These are phyloP conservation scores for Hyaloscypha finlandica DNA, from an alignment of 495 filamentous ascomycete genomes.

Conservation along the genomic window DNA sequence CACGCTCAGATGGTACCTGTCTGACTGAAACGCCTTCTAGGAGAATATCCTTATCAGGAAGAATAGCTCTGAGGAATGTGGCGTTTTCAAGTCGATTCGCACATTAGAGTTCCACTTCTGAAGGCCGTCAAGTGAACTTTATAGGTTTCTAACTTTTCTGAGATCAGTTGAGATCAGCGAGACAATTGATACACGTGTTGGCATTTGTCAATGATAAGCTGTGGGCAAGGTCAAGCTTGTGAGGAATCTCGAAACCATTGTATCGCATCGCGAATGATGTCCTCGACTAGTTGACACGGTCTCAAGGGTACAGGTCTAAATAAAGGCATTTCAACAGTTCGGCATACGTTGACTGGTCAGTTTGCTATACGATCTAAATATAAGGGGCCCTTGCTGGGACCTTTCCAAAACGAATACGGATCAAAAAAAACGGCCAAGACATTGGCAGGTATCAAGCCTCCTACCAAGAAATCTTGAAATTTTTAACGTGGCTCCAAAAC, in stretches of 20 bases:
- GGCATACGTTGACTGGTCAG: background rate
- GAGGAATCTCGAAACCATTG: constrained; percentile 1
- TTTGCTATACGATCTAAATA: background rate
- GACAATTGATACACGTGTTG: background rate
- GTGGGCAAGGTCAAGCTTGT: background rate
- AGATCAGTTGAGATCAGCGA: constrained; percentile 7
- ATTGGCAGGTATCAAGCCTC: constrained; percentile 24
- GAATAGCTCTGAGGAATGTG: background rate
- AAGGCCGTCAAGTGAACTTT: background rate
- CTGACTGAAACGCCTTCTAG: background rate
- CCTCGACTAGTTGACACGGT: background rate
- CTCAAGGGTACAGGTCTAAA: background rate
- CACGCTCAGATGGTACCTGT: background rate
- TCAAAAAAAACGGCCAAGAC: constrained; percentile 3
- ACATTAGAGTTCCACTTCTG: background rate
- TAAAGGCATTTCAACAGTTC: background rate
- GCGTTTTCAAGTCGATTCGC: background rate
- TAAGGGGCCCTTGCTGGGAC: background rate
- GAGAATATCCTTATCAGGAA: background rate
- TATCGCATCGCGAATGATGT: background rate
- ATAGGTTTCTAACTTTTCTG: background rate
- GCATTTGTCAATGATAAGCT: background rate
- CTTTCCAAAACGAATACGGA: background rate
- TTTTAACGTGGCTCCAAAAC: constrained; percentile 16
- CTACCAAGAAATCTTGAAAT: constrained; percentile 17